Percentiles rank a stretch among this genome's conserved stretches.
Evolutionary conservation across 176 grass and related monocot genomes (phyloP).

Genomic region (Saccharum spontaneum): DNA sequence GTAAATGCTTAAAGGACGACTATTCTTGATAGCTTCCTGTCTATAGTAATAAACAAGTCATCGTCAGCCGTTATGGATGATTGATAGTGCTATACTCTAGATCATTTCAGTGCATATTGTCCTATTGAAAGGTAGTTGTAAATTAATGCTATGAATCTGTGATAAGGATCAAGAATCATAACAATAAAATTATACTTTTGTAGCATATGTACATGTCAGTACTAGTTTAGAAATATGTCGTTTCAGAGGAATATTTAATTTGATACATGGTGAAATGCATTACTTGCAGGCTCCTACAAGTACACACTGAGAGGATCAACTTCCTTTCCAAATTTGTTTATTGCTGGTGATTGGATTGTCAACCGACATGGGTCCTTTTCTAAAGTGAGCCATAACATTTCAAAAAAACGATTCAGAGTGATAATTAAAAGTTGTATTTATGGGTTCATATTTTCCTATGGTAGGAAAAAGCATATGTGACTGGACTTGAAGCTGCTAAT

Average conservation of each 20-base stretch:
- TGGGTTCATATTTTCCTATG: slow-evolving; percentile 29
- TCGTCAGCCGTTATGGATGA: not conserved
- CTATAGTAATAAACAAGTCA: not conserved
- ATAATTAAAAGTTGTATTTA: slow-evolving; percentile 14
- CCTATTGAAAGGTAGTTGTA: not conserved
- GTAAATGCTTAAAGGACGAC: slow-evolving; percentile 37
- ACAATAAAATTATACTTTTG: not conserved
- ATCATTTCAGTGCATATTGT: slow-evolving; percentile 5
- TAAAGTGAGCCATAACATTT: slow-evolving; percentile 49
- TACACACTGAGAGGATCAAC: slow-evolving; percentile 68
- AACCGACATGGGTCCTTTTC: slow-evolving; percentile 88
- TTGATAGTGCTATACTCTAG: slow-evolving; percentile 3
- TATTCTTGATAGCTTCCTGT: slow-evolving; percentile 2
- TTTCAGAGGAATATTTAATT: slow-evolving; percentile 14
- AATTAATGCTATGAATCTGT: not conserved
- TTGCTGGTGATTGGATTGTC: slow-evolving; percentile 88
- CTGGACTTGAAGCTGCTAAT: slow-evolving; percentile 87
- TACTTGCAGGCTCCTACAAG: slow-evolving; percentile 71
- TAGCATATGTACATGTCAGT: not conserved
- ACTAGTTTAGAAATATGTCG: not conserved
- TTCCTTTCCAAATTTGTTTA: slow-evolving; percentile 80
- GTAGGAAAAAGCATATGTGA: slow-evolving; percentile 91
- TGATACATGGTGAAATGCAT: slow-evolving; percentile 8
- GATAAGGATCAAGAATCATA: slow-evolving; percentile 25
- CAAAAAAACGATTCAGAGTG: slow-evolving; percentile 10